Evolutionary conservation across 257 asterid species (phyloP), one percentile per base, ranked within the genome.

Genomic region (Verbascum thapsus): DNA sequence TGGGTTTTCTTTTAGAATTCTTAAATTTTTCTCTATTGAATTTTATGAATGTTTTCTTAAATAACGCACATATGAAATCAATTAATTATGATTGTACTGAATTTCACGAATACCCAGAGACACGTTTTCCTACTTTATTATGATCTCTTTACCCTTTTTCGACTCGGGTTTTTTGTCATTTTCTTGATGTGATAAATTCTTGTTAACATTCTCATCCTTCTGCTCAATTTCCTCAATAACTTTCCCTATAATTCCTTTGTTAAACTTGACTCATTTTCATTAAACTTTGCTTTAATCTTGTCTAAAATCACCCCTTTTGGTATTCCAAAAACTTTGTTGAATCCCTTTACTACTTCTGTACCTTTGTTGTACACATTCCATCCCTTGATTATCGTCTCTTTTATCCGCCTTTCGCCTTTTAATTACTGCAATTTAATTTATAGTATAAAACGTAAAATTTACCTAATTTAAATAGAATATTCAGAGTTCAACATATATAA

Each of bases 291-390:
- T 39, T 56, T 65, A 53, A 88, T 86, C 79, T 80, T 67, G 75
- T 91, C 96, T 68, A 88, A 41, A 72, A 79, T 74, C 61, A 88
- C 91, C 34, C 75, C 90, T 43, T 69, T 78, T 11, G 98, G 98
- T 49, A 91, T 91, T 78, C 61, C 85, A 79, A 83, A 86, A 41
- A 83, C 83, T 69, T 86, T 91, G 65, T 74, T 85, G 78, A 91
- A 88, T 38, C 66, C 76, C 63, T 70, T 88, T 0, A 54, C n/a
- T n/a, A n/a, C 72, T 68, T 70, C 95, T 10, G 35, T 54, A 7
- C 69, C 88, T 64, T 86, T 86, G 74, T 72, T 88, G 41, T 72
- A 23, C 66, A 88, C 62, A 70, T 66, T 71, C 90, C 86, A 76
- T 15, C 88, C 88, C 42, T 77, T 74, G 73, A 88, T 66, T 9